Evolutionary conservation across 805 yeast species (phyloP), one percentile per base, ranked within the genome.

Genomic region (Komagataella ulmi): DNA sequence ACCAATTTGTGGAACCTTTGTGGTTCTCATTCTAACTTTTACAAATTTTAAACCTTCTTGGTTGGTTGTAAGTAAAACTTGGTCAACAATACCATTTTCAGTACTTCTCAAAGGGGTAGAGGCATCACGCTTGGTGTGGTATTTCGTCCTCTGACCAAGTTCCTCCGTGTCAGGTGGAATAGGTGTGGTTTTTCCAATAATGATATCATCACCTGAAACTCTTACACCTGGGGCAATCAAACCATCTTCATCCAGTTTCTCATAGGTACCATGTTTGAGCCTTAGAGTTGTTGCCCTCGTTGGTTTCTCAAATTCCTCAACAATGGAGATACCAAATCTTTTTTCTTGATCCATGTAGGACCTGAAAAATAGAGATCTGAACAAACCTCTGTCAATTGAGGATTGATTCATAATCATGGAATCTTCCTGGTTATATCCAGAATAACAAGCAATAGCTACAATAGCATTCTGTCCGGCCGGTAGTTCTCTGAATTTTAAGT

Each of bases 331-430:
- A 71, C 99, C 99, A 62, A 89, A 91, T 66, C 97, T 83, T 70
- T 95, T 87, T 67, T 93, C 99, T 70, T 91, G 96, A 67, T 93
- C 99, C 96, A 91, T 90, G 67, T 93, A 93, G 1, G 98, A 88
- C 68, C 99, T 79, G 76, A 90, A 93, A 72, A 91, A 93, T 64
- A 93, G 75, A 8, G 97, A 89, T 70, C 99, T 77, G 76, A 93
- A 93, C 61, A 93, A 73, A 52, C 99, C 99, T 63, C 98, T 77
- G 69, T 93, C 99, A 65, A 93, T 93, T 44, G 96, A 87, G 8
- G 96, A 85, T 74, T 93, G 99, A 68, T 93, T 93, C 99, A 93
- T 93, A 73, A 93, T 93, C 93, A 93, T 88, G 46, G 99, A 93
- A 85, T 93, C 99, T 85, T 93, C 99, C 76, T 93, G 99, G 70